Base-by-base conservation (phyloP, 805 yeast genomes). In the Kurtzmaniella cleridarum region DNA sequence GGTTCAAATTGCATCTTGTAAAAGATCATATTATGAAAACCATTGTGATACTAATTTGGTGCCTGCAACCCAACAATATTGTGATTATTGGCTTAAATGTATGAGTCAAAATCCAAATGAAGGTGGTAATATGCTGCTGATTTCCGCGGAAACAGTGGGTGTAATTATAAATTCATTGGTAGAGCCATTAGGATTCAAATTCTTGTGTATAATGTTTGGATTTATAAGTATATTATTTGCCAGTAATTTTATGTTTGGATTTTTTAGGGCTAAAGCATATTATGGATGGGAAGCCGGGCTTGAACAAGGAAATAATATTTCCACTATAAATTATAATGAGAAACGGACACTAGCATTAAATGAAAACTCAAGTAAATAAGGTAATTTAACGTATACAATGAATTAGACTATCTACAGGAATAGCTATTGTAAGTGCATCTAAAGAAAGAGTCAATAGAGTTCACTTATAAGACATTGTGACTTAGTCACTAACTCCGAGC, bases 231-330 rank as follows among this genome's bases (percentile, higher is more conserved):
- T 76, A 62, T 52, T 74, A 14, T 83, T 81, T 52, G 65, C 74
- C 3, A 73, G 80, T 20, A 84, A 84, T 52, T 78, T 83, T 45
- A 57, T 76, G 2, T 76, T 80, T 53, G 90, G 90, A 0, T 84
- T 78, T 45, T 62, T 81, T 3, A 62, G 87, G 39, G 88, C 77
- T 5, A 70, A 64, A 46, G 56, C 67, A 12, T 73, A 71, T 45
- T 73, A 69, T 43, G 76, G 76, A 4, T 51, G 53, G 56, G 39
- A 42, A 16, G n/a, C n/a, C 38, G 36, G 12, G 15, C n/a, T n/a
- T n/a, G n/a, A n/a, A n/a, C n/a, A n/a, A n/a, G n/a, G n/a, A n/a
- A n/a, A n/a, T n/a, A n/a, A n/a, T n/a, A n/a, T n/a, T n/a, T n/a
- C n/a, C n/a, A n/a, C n/a, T n/a, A n/a, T n/a, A n/a, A n/a, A n/a